phyloP scores from a whole-genome alignment of 1,284 basidiomycete species.

The Moniliophthora roreri region DNA sequence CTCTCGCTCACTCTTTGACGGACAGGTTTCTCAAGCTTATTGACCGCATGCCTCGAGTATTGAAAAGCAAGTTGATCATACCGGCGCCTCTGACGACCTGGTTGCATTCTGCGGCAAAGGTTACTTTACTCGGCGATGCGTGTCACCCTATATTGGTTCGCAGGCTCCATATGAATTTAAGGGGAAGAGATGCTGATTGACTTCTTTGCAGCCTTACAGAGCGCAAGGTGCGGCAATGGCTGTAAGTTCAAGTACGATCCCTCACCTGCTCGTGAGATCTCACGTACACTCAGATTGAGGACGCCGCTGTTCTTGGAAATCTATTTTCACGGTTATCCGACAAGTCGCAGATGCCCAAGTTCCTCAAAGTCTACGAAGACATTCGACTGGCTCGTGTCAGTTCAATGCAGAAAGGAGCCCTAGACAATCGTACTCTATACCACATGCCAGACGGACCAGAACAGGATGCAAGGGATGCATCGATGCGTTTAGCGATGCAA shows the following conservation, averaged over 20 bases:
- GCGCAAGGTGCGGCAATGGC: slow-evolving; percentile 11
- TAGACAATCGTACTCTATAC: neutral
- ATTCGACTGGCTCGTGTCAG: slow-evolving; percentile 1
- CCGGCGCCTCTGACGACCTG: slow-evolving; percentile 31
- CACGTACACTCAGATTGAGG: slow-evolving; percentile 5
- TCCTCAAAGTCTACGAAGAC: slow-evolving; percentile 2
- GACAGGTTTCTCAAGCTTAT: slow-evolving; percentile 48
- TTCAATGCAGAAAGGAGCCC: neutral
- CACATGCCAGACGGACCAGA: slow-evolving; percentile 1
- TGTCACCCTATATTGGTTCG: slow-evolving; percentile 18
- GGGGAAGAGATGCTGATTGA: neutral
- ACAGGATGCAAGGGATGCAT: neutral
- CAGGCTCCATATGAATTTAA: neutral
- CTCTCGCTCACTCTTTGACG: slow-evolving; percentile 5
- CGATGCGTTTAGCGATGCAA: neutral
- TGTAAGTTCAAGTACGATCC: neutral
- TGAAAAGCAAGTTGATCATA: slow-evolving; percentile 53
- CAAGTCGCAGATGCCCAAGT: neutral
- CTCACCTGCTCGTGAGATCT: neutral
- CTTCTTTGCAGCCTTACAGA: neutral
- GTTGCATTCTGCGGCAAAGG: slow-evolving; percentile 13
- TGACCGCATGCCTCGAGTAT: slow-evolving; percentile 41
- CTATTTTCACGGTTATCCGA: neutral
- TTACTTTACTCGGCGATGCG: slow-evolving; percentile 14
- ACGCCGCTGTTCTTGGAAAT: slow-evolving; percentile 6